Evolutionary conservation across 1,284 basidiomycete species (phyloP), one percentile per base, ranked within the genome.

Genomic region (Moniliophthora roreri): DNA sequence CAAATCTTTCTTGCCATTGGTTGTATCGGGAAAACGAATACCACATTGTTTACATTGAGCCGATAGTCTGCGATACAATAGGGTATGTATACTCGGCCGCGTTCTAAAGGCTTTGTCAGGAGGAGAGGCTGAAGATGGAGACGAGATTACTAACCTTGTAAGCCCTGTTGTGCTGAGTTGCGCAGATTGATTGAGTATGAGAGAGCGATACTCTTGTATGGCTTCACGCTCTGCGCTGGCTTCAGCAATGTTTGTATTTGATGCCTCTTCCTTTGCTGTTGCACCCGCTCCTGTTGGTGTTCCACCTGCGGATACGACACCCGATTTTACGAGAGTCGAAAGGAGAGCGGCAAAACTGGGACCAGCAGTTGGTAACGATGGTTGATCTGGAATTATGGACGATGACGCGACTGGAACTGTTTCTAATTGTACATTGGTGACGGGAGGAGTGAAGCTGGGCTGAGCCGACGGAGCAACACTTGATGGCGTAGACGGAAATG

Each of bases 1-100:
- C 76, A 95, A 82, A 23, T 78, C 79, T 65, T 85, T 87, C 71
- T 89, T 93, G 58, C 92, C 93, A 48, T 75, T 66, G 23, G 72
- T 66, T 37, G 82, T 84, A 59, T 91, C 86, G 41, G 87, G 76
- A 69, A 96, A 98, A 50, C 97, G 87, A 57, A 92, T 75, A 9
- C 91, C 93, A 74, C 96, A 99, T 66, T 98, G 96, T 69, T 90
- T 93, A 78, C 96, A 99, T 71, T 94, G 90, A 20, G 84, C 75
- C 9, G 89, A 81, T 20, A 96, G 77, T 55, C 83, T 82, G 54
- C 85, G 78, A 61, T 93, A 92, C 48, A 96, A 74, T 51, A 95
- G 76, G 21, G 82, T 73, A 58, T 79, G 69, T 57, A 91, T 77
- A 26, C 74, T 71, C 1, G 87, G 78, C 32, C 80, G 81, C 66